These are phyloP conservation scores for Stevia rebaudiana DNA, from an alignment of 140 eudicot genomes.

Conservation along the genomic window DNA sequence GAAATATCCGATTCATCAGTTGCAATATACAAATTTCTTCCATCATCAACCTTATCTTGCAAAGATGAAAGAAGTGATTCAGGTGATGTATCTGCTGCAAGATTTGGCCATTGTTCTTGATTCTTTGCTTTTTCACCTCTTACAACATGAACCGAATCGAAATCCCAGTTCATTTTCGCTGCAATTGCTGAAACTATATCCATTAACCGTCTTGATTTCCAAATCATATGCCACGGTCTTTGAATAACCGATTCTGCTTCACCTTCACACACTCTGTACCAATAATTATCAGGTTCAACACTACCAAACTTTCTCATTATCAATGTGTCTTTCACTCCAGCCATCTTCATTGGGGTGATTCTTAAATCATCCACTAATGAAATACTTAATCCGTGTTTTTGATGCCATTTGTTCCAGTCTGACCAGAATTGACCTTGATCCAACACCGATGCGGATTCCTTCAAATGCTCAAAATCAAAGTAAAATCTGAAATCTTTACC, in stretches of 20 bases:
- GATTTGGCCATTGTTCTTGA: constrained; percentile 73
- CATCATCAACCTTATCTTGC: constrained; percentile 66
- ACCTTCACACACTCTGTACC: constrained; percentile 96
- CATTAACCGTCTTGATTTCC: constrained; percentile 85
- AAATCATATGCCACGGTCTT: constrained; percentile 82
- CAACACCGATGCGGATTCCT: constrained; percentile 60
- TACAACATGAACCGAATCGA: constrained; percentile 81
- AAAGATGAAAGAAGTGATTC: constrained; percentile 53
- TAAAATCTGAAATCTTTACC: constrained; percentile 90
- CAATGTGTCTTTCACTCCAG: constrained; percentile 52
- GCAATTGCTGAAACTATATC: constrained; percentile 75
- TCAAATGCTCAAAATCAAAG: constrained; percentile 87
- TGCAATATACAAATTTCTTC: constrained; percentile 74
- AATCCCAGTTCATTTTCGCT: constrained; percentile 81
- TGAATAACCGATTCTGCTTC: constrained; percentile 68
- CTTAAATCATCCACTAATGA: constrained; percentile 71
- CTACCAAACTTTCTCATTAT: constrained; percentile 87
- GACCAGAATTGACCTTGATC: constrained; percentile 79
- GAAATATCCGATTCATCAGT: constrained; percentile 69
- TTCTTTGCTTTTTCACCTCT: constrained; percentile 82
- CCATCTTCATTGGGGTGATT: constrained; percentile 63
- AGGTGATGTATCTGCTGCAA: constrained; percentile 71
- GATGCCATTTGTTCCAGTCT: constrained; percentile 71
- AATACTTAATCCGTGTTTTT: constrained; percentile 51
- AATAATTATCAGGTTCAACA: constrained; percentile 87